These are phyloP conservation scores for Colletotrichum viniferum DNA, from an alignment of 2,329 filamentous ascomycete species.

Conservation along the genomic window DNA sequence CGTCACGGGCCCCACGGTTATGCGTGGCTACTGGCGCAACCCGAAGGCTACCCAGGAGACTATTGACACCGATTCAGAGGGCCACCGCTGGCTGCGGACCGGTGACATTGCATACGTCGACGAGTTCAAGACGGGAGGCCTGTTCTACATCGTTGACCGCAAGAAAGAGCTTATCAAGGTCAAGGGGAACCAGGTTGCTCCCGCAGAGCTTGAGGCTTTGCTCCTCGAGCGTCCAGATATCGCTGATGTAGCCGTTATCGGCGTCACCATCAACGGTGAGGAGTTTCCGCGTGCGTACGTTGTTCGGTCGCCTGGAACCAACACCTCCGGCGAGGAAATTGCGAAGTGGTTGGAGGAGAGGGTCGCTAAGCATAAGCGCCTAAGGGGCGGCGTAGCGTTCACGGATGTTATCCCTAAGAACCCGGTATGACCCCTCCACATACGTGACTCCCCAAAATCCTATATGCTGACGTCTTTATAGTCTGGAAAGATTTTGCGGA, in stretches of 20 bases:
- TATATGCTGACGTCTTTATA: slow-evolving; percentile 26
- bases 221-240: slow-evolving; percentile 47
- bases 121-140: slow-evolving; percentile 54
- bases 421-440: slow-evolving; percentile 48
- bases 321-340: slow-evolving; percentile 59
- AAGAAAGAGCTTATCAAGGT: slow-evolving; percentile 71
- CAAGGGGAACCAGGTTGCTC: slow-evolving; percentile 63
- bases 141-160: slow-evolving; percentile 72
- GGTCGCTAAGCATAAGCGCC: slow-evolving; percentile 68
- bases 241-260: slow-evolving; percentile 69
- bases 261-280: slow-evolving; percentile 57
- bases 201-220: slow-evolving; percentile 51
- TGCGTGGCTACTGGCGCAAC: slow-evolving; percentile 80
- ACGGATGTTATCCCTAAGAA: slow-evolving; percentile 65
- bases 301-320: slow-evolving; percentile 48
- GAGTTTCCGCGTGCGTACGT: slow-evolving; percentile 70
- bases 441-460: background rate
- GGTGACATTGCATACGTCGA: slow-evolving; percentile 75
- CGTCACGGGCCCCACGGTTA: slow-evolving; percentile 73
- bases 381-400: slow-evolving; percentile 74
- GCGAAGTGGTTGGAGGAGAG: slow-evolving; percentile 66
- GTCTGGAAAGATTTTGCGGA: slow-evolving; percentile 72
- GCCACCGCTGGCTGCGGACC: slow-evolving; percentile 72
- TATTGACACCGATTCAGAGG: slow-evolving; percentile 47
- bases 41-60: slow-evolving; percentile 69